These are phyloP conservation scores for Cadophora gregata DNA, from an alignment of 2,329 filamentous ascomycete genomes.

Conservation along the genomic window DNA sequence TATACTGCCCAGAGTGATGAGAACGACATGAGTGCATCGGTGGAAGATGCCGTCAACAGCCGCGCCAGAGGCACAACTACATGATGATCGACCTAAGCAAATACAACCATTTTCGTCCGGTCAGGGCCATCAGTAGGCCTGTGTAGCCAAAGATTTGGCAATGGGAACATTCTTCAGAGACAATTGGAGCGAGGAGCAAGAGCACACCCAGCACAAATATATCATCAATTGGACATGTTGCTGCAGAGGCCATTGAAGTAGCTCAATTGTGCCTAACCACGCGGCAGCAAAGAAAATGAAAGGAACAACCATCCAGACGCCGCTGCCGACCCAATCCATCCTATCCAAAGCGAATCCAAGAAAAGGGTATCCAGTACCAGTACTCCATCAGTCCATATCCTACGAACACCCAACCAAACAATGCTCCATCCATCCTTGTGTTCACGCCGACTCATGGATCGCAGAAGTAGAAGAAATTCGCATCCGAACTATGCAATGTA, in stretches of 20 bases:
- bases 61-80: too few species aligned
- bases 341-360: neutral
- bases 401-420: neutral
- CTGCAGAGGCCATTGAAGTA: neutral
- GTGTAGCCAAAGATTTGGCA: too few species aligned
- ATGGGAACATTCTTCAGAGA: too few species aligned
- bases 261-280: neutral
- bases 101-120: too few species aligned
- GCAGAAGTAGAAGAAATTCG: constrained; percentile 28
- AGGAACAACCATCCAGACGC: neutral
- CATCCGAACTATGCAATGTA: constrained; percentile 28
- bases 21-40: too few species aligned
- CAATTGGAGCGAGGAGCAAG: neutral
- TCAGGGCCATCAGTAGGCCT: too few species aligned
- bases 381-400: neutral
- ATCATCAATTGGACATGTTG: neutral
- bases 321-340: neutral
- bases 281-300: neutral
- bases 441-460: constrained; percentile 15
- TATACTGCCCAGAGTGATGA: too few species aligned
- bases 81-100: too few species aligned
- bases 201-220: neutral
- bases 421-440: neutral
- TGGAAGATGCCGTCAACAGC: too few species aligned
- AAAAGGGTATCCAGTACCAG: constrained; percentile 12